Evolutionary conservation across 2,329 filamentous ascomycete genomes (phyloP), one percentile per base, ranked within the genome.

Genomic region (Penicillium sp.): DNA sequence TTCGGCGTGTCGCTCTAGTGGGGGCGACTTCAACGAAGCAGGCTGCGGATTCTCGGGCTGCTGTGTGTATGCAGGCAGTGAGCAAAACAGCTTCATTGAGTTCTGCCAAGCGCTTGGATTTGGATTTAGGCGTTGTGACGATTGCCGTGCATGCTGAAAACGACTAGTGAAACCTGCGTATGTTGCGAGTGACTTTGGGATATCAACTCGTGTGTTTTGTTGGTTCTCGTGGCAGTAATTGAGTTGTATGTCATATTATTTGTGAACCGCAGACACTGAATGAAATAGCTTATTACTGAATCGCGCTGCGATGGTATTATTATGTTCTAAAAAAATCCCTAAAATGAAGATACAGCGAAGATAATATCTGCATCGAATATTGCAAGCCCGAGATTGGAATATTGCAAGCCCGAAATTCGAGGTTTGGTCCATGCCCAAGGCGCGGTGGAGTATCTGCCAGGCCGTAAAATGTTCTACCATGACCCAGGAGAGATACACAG

Each of bases 391-490:
- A 48, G 43, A 49, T 55, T 8, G 18, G 43, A 45, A 44, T 36
- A 45, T 62, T 52, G 52, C 43, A 57, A 43, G 50, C 55, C 54
- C 45, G 38, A 48, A 40, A 49, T 55, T 8, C 24, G 5, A 18
- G 49, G 49, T 32, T 49, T 36, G 42, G 40, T 54, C 52, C 57
- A 56, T 52, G 47, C 53, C 56, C 54, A 61, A 55, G 53, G 40
- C 49, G 48, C 52, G 34, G 39, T 43, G 57, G 63, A 60, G 63
- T 65, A 64, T 66, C 59, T 58, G 63, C 55, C 54, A 55, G 57
- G 54, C 57, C 46, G 40, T 51, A 27, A 31, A 32, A 32, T 40
- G 45, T 34, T 29, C 18, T 18, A 45, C 24, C 11, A 22, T 34
- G 52, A 43, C 54, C 42, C 48, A 61, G 50, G 39, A 29, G 55